Conservation (phyloP, 2,329 filamentous ascomycete genomes). For the Plectosphaerella sp. region DNA sequence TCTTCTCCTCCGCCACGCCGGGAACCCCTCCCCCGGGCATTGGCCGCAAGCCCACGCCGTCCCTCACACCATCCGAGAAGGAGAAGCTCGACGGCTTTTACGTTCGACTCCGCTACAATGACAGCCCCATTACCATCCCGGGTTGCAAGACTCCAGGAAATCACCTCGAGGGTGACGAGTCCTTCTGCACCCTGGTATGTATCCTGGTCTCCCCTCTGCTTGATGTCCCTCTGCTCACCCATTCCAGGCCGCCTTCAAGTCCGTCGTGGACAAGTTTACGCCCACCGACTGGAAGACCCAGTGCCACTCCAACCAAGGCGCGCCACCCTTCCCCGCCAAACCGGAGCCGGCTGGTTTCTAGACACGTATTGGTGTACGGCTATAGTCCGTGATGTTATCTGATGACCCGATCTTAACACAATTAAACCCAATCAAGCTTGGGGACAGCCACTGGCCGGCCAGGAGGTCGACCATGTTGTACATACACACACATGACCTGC, state of each 20-base stretch:
- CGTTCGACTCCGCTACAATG: conserved; percentile 89
- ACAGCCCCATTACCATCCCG: conserved; percentile 73
- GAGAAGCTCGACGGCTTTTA: conserved; percentile 65
- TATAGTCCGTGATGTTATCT: background rate
- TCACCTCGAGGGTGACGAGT: conserved; percentile 81
- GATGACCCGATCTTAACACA: background rate
- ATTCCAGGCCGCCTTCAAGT: conserved; percentile 76
- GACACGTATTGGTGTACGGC: background rate
- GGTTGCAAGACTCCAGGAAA: conserved; percentile 74
- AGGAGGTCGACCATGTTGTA: too few species aligned
- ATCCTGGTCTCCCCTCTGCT: background rate
- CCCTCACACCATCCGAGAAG: conserved; percentile 54
- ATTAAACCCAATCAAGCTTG: too few species aligned
- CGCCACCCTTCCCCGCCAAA: conserved; percentile 39
- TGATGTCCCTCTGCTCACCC: background rate
- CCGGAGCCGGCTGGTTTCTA: conserved; percentile 50
- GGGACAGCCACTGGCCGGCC: too few species aligned
- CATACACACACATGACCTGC: too few species aligned
- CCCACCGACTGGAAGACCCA: conserved; percentile 69
- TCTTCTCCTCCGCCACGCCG: conserved; percentile 21
- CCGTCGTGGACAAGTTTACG: conserved; percentile 85
- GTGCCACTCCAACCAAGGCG: conserved; percentile 40
- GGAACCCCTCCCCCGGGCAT: conserved; percentile 40
- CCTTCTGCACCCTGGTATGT: conserved; percentile 81
- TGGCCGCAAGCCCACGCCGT: conserved; percentile 52